Conservation (phyloP, 2,329 filamentous ascomycete species). For the Verticillium zaregamsianum region DNA sequence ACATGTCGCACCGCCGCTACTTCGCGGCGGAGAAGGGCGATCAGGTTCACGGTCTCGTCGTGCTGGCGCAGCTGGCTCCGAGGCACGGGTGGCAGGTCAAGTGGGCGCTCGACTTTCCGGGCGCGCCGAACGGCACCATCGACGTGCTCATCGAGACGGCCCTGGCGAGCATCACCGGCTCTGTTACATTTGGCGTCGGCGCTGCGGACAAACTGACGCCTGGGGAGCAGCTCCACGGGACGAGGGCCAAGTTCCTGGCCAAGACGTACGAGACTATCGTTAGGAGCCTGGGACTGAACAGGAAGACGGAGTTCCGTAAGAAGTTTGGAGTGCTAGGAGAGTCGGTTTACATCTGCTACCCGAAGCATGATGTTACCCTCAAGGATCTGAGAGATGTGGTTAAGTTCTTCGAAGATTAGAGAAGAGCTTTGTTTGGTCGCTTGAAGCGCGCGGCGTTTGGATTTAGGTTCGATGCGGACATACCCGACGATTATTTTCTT, state of each 20-base stretch:
- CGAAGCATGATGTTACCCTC: conserved; percentile 77
- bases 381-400: conserved; percentile 80
- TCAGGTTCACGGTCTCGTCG: conserved; percentile 71
- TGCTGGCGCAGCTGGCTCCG: conserved; percentile 76
- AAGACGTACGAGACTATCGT: conserved; percentile 80
- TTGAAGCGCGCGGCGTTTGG: background rate
- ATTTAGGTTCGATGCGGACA: background rate
- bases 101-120: conserved; percentile 91
- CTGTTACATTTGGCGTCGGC: conserved; percentile 83
- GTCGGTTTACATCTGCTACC: conserved; percentile 85
- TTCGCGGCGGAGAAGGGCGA: conserved; percentile 75
- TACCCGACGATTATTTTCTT: no score
- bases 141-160: conserved; percentile 75
- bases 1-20: conserved; percentile 78
- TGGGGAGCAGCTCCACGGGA: conserved; percentile 76
- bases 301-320: conserved; percentile 84
- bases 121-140: conserved; percentile 79
- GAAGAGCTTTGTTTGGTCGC: background rate
- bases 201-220: conserved; percentile 70
- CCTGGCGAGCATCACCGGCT: conserved; percentile 45
- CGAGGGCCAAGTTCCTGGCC: conserved; percentile 75
- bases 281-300: conserved; percentile 74
- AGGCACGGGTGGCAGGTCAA: conserved; percentile 90
- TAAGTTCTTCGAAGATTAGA: conserved; percentile 72
- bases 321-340: conserved; percentile 86